Conservation (phyloP, 1,284 basidiomycete species). For the Exobasidium rhododendri region DNA sequence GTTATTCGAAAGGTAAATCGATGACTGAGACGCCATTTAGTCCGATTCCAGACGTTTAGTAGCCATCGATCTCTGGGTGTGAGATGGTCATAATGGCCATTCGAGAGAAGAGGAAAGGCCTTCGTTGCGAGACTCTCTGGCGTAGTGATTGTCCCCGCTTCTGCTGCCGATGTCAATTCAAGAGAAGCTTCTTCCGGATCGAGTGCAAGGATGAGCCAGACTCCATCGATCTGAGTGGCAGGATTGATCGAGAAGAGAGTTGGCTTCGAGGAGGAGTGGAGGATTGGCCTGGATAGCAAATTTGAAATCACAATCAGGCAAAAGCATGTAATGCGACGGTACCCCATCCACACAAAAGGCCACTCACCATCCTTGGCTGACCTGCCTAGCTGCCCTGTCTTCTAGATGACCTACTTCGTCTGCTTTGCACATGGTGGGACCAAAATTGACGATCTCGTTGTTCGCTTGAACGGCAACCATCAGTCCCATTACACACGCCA, state of each 20-base stretch:
- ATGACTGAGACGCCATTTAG: background rate
- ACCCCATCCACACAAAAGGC: no score
- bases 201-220: background rate
- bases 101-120: conserved; percentile 4
- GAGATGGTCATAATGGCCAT: background rate
- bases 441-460: conserved; percentile 35
- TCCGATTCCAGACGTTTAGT: background rate
- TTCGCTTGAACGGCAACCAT: conserved; percentile 20
- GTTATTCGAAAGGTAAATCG: background rate
- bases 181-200: background rate
- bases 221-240: background rate
- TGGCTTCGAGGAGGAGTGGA: background rate
- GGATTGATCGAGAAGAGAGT: background rate
- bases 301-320: no score
- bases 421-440: conserved; percentile 30
- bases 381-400: conserved; percentile 31
- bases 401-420: conserved; percentile 38
- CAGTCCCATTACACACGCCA: conserved; percentile 15
- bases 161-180: background rate
- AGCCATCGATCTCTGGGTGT: conserved; percentile 8
- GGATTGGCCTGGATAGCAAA: conserved; percentile 1
- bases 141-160: background rate
- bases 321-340: no score
- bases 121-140: background rate
- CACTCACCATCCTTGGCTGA: conserved; percentile 22